Conservation (phyloP, 1,284 basidiomycete species). For the Heimioporus punctisporus region DNA sequence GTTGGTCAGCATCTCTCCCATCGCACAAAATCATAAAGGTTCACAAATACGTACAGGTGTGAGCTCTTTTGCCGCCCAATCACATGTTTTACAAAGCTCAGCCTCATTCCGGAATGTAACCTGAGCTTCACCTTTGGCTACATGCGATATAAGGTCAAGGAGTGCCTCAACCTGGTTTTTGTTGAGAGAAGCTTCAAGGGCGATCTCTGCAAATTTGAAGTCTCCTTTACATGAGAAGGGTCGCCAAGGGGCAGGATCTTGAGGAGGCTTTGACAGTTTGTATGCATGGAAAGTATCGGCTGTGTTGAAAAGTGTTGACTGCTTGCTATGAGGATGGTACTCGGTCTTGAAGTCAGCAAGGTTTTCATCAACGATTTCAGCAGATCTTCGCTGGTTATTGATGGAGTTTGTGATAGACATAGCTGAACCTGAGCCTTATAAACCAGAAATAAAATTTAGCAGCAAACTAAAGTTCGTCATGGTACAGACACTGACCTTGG, state of each 20-base stretch:
- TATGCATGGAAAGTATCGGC: background rate
- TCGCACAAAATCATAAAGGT: too few species aligned
- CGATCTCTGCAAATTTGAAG: slow-evolving; percentile 1
- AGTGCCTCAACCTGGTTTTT: background rate
- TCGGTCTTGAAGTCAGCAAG: background rate
- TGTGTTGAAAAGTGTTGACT: background rate
- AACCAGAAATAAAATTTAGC: background rate
- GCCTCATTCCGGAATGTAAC: slow-evolving; percentile 2
- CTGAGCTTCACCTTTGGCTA: background rate
- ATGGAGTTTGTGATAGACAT: background rate
- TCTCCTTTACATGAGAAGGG: background rate
- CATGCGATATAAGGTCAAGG: background rate
- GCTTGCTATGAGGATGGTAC: background rate
- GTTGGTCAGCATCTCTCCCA: too few species aligned
- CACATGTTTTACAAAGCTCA: background rate
- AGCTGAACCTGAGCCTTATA: background rate
- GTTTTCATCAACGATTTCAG: too few species aligned
- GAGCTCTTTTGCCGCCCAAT: background rate
- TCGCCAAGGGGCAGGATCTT: background rate
- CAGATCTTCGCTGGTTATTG: background rate
- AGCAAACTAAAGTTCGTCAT: background rate
- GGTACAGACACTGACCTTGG: background rate
- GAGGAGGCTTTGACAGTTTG: background rate
- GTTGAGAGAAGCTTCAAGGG: background rate
- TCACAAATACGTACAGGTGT: slow-evolving; percentile 3